Evolutionary conservation across 257 asterid genomes (phyloP).

Genomic region (Solanum arcanum): DNA sequence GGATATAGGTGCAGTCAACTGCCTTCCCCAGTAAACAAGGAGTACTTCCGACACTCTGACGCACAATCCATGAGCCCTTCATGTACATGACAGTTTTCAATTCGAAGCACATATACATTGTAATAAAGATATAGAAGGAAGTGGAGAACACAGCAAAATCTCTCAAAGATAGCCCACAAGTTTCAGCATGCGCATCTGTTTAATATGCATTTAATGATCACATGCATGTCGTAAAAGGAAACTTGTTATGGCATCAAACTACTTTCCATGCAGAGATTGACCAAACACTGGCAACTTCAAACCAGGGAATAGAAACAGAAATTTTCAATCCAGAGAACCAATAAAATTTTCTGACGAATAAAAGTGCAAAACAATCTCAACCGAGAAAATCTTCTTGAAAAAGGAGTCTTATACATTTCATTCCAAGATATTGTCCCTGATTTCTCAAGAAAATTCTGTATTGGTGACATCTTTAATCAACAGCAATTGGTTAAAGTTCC

Average conservation of each 20-base stretch:
- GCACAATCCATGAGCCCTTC: constrained; percentile 99
- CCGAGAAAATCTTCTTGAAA: neutral
- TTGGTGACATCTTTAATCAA: neutral
- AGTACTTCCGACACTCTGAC: constrained; percentile 99
- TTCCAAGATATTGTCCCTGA: neutral
- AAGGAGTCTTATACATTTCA: neutral
- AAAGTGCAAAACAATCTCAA: neutral
- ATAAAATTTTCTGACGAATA: neutral
- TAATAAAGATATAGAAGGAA: neutral
- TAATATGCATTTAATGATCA: neutral
- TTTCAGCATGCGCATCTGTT: neutral
- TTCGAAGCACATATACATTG: neutral
- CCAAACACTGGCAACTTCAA: neutral
- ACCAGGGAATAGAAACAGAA: neutral
- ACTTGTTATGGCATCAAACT: neutral
- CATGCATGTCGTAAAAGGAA: neutral
- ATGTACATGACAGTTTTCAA: neutral
- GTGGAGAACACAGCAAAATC: neutral
- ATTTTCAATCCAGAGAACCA: neutral
- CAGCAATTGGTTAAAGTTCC: neutral
- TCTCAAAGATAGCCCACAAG: neutral
- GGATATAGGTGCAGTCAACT: constrained; percentile 90
- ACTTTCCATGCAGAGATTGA: neutral
- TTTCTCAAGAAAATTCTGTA: neutral
- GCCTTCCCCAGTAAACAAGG: constrained; percentile 98